Evolutionary conservation across 768 basidiomycete species (phyloP).

Genomic region (Trametes sanguinea): DNA sequence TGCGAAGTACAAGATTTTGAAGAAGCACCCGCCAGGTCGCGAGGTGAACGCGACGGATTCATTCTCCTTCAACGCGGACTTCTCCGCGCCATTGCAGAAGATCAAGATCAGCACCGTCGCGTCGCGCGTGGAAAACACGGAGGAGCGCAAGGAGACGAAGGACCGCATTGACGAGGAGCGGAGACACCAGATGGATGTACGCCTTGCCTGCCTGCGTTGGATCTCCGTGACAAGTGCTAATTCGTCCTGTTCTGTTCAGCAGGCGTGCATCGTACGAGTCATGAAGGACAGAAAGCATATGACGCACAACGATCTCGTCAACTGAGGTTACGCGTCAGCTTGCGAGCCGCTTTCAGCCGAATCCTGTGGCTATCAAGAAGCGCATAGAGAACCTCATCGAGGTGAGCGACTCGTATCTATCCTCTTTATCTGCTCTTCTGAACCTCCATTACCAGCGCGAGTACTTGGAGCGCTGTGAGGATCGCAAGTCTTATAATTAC

Average conservation of each 20-base stretch:
- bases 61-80: slow-evolving; percentile 88
- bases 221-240: background rate
- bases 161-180: slow-evolving; percentile 92
- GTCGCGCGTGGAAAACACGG: slow-evolving; percentile 80
- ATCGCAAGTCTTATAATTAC: slow-evolving; percentile 88
- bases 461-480: slow-evolving; percentile 88
- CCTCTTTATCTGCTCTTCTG: background rate
- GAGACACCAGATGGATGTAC: slow-evolving; percentile 84
- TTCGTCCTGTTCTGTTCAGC: background rate
- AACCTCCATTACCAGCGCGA: slow-evolving; percentile 63
- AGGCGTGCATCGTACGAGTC: slow-evolving; percentile 97
- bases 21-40: slow-evolving; percentile 86
- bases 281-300: slow-evolving; percentile 96
- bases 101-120: slow-evolving; percentile 93
- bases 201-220: slow-evolving; percentile 23
- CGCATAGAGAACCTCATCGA: slow-evolving; percentile 93
- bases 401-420: slow-evolving; percentile 44
- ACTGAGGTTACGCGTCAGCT: slow-evolving; percentile 90
- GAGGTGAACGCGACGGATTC: slow-evolving; percentile 76
- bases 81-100: slow-evolving; percentile 78
- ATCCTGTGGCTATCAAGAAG: slow-evolving; percentile 87
- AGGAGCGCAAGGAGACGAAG: slow-evolving; percentile 89
- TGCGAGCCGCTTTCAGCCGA: slow-evolving; percentile 80
- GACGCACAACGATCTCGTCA: slow-evolving; percentile 84
- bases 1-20: slow-evolving; percentile 89